A percentile compares a stretch with the other conserved stretches of the same genome.
Evolutionary conservation across 257 asterid genomes (phyloP).

Genomic region (Solanum habrochaites): DNA sequence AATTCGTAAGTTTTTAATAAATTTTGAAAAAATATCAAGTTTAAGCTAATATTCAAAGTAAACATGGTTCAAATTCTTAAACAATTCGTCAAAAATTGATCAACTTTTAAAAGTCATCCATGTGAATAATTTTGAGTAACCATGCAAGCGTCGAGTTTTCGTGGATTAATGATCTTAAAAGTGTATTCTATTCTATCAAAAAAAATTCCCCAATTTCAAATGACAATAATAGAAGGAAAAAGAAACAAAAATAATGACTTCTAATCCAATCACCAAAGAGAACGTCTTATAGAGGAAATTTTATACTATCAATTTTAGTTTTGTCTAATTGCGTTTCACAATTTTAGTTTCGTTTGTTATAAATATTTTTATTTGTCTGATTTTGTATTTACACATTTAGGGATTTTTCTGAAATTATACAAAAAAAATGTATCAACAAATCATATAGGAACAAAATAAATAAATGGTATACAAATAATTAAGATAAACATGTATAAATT

Average conservation of each 20-base stretch:
- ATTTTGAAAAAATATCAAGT: no score
- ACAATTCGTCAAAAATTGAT: background rate
- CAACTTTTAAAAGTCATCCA: background rate
- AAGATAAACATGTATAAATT: no score
- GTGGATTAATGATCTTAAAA: background rate
- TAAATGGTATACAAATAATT: no score
- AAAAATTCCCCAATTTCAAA: background rate
- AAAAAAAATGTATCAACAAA: no score
- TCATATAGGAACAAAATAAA: no score
- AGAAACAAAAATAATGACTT: no score
- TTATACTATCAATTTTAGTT: no score
- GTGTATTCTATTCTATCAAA: background rate
- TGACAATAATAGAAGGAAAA: background rate
- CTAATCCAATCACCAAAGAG: background rate
- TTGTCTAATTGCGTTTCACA: no score
- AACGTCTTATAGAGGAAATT: background rate
- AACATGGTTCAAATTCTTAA: background rate
- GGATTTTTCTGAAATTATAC: no score
- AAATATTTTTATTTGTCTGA: no score
- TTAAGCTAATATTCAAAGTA: background rate
- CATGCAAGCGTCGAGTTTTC: background rate
- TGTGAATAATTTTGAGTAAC: background rate
- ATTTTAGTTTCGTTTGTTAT: no score
- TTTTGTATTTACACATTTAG: no score
- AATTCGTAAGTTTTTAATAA: background rate